phyloP scores from a whole-genome alignment of 1,284 basidiomycete species.

The Leccinum proliferum region DNA sequence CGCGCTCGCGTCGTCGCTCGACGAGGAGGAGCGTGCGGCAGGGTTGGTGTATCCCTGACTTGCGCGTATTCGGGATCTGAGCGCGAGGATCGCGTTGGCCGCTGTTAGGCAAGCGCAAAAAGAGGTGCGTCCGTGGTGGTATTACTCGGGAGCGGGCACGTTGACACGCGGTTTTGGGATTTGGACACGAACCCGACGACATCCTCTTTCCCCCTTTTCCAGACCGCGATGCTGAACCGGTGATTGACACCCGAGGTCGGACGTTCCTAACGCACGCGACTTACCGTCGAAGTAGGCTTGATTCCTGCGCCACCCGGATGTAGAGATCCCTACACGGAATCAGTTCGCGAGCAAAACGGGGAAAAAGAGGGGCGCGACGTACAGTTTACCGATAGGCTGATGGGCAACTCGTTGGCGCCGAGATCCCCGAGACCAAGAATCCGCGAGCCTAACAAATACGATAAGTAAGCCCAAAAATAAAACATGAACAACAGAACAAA shows the following conservation, averaged over 20 bases:
- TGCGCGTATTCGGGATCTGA: constrained; percentile 63
- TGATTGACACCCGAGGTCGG: constrained; percentile 65
- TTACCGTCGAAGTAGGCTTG: too few relatives aligned
- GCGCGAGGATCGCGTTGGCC: constrained; percentile 53
- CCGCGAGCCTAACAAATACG: too few relatives aligned
- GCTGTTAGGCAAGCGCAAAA: constrained; percentile 63
- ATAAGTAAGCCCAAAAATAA: too few relatives aligned
- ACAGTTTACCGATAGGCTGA: too few relatives aligned
- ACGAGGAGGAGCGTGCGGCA: constrained; percentile 49
- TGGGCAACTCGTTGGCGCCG: too few relatives aligned
- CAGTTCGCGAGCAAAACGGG: too few relatives aligned
- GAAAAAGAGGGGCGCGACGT: too few relatives aligned
- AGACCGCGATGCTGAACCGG: constrained; percentile 64
- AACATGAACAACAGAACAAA: too few relatives aligned
- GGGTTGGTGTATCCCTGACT: constrained; percentile 62
- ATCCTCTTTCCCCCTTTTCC: constrained; percentile 41
- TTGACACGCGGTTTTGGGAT: constrained; percentile 26
- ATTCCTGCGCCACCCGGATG: too few relatives aligned
- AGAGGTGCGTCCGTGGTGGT: constrained; percentile 37
- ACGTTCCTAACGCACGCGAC: too few relatives aligned
- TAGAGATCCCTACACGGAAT: too few relatives aligned
- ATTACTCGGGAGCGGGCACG: background rate
- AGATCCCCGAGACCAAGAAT: too few relatives aligned
- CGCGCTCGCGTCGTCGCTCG: constrained; percentile 61
- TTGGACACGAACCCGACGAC: constrained; percentile 46